These are phyloP conservation scores for Neurospora sp. DNA, from an alignment of 495 filamentous ascomycete species.

Conservation along the genomic window DNA sequence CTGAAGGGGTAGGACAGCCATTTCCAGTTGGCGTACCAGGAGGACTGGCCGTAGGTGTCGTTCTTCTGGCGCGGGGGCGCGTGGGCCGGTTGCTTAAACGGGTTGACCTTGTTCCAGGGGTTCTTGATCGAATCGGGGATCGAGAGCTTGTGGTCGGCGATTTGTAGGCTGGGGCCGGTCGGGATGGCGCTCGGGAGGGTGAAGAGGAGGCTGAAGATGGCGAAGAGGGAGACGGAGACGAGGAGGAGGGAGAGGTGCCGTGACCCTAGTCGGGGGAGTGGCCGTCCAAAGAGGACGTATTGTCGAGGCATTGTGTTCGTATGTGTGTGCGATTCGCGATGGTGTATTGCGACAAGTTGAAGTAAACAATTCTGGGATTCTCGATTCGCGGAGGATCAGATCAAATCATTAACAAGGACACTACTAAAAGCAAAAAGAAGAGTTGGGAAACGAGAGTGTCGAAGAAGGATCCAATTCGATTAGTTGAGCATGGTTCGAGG, in stretches of 20 bases:
- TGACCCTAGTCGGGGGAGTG: slow-evolving; percentile 31
- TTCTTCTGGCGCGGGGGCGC: slow-evolving; percentile 63
- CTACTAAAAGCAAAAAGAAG: neutral
- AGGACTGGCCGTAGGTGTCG: slow-evolving; percentile 64
- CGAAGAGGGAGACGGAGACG: slow-evolving; percentile 30
- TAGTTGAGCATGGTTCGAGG: neutral
- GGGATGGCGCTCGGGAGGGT: slow-evolving; percentile 35
- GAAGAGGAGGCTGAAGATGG: slow-evolving; percentile 37
- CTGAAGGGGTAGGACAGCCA: slow-evolving; percentile 84
- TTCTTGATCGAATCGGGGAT: slow-evolving; percentile 35
- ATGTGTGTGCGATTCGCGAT: neutral
- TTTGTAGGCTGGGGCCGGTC: slow-evolving; percentile 23
- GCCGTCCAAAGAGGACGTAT: slow-evolving; percentile 34
- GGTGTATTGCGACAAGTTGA: neutral
- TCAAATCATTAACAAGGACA: neutral
- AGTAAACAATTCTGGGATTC: neutral
- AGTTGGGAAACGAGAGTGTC: neutral
- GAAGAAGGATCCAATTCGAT: neutral
- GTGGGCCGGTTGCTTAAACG: slow-evolving; percentile 64
- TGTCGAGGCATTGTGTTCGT: slow-evolving; percentile 40
- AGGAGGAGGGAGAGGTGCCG: slow-evolving; percentile 37
- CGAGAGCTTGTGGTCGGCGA: slow-evolving; percentile 30
- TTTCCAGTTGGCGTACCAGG: slow-evolving; percentile 81
- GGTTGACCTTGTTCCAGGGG: slow-evolving; percentile 36
- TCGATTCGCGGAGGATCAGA: neutral